Evolutionary conservation across 768 basidiomycete species (phyloP).

Genomic region (Pulveroboletus ravenelii): DNA sequence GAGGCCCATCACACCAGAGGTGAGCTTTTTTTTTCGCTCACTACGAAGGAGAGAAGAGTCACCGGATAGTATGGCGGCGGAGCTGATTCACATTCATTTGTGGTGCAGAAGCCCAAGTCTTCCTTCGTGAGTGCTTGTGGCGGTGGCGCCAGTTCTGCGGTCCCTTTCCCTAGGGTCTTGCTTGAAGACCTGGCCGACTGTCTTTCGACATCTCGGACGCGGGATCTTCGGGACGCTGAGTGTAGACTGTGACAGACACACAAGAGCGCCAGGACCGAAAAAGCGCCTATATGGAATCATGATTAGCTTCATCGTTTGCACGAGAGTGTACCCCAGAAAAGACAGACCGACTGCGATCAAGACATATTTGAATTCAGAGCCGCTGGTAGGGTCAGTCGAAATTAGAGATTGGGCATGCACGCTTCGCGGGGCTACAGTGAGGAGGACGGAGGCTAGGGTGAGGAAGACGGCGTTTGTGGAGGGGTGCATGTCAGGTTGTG

Average conservation of each 20-base stretch:
- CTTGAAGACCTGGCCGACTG: neutral
- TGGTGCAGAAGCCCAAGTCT: neutral
- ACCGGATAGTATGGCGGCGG: conserved; percentile 12
- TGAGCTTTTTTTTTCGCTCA: neutral
- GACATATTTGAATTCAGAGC: too few species aligned
- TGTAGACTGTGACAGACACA: neutral
- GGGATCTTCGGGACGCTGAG: too few species aligned
- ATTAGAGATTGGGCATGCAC: neutral
- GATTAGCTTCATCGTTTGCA: neutral
- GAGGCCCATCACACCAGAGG: neutral
- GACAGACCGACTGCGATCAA: neutral
- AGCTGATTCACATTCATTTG: neutral
- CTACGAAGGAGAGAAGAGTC: neutral
- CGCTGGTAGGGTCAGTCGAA: neutral
- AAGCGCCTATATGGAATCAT: too few species aligned
- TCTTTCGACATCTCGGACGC: neutral
- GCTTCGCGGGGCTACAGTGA: neutral
- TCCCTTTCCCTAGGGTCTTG: too few species aligned
- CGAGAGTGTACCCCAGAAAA: neutral
- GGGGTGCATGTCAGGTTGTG: neutral
- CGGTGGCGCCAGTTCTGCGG: neutral
- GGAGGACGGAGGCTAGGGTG: neutral
- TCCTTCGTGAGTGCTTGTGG: neutral
- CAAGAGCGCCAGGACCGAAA: neutral
- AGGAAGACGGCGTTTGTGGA: neutral